Base-by-base conservation (phyloP, 805 yeast genomes). In the Saturnispora besseyi region DNA sequence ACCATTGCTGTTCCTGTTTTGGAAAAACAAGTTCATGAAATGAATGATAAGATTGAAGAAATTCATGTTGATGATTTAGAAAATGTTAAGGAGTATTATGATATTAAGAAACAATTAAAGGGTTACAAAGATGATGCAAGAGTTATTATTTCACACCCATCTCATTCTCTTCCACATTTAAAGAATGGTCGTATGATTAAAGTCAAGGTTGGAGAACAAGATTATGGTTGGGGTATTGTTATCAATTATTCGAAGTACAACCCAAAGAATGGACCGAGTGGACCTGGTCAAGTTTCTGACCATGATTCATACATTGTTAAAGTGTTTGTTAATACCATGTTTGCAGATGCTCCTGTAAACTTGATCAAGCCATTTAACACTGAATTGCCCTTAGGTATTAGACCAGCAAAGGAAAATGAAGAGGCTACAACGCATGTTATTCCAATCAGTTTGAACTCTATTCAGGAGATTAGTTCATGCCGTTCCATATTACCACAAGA, bases 221-320 rank as follows among this genome's bases (percentile, higher is more conserved):
- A 88, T 53, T 95, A 89, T 63, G 97, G 96, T n/a, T 93, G 99
- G 99, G 96, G 91, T 51, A 84, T 87, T 62, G 93, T 90, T 11
- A 80, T 86, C 10, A 79, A 81, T 44, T 86, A 82, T 58, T 73
- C 78, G 40, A 90, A 88, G 66, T 54, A 50, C 45, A 53, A 54
- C 11, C 54, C 53, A 32, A 55, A 51, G 41, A 76, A 98, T 63
- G 56, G 53, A 4, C 60, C 57, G 45, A 84, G 80, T 60, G 77
- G 78, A 22, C 59, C 75, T 10, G 80, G 77, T 49, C 71, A 69
- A 2, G 87, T 70, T 63, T 74, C 83, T 15, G 96, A 90, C 57
- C 96, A 91, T 64, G 96, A 93, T 62, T 79, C 95, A 0, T 91
- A 88, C 63, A 73, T 93, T 53, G 90, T 90, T 10, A 86, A 82